These are phyloP conservation scores for Penicillium thymicola DNA, from an alignment of 2,329 filamentous ascomycete species.

Conservation along the genomic window DNA sequence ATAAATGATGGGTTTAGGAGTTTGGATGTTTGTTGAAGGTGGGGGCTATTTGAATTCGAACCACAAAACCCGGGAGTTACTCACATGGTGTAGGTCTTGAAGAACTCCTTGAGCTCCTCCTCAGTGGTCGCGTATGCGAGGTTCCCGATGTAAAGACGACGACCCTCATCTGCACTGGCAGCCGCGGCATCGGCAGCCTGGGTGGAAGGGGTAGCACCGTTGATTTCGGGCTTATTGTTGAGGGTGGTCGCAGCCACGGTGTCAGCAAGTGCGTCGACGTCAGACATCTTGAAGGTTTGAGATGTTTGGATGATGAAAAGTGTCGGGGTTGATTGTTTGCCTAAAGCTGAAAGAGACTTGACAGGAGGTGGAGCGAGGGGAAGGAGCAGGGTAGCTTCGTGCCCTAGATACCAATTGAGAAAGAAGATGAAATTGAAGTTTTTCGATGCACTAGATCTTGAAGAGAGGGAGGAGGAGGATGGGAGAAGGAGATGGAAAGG, in stretches of 20 bases:
- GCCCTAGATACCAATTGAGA: constrained; percentile 65
- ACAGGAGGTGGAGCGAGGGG: constrained; percentile 55
- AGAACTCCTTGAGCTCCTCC: constrained; percentile 99
- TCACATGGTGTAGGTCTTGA: constrained; percentile 99
- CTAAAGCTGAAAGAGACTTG: constrained; percentile 37
- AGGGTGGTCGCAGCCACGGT: constrained; percentile 65
- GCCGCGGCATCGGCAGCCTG: constrained; percentile 81
- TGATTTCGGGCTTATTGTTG: constrained; percentile 50
- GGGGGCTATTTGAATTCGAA: neutral
- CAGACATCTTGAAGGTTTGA: constrained; percentile 69
- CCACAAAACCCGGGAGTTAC: constrained; percentile 42
- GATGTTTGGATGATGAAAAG: constrained; percentile 26
- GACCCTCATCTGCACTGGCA: constrained; percentile 96
- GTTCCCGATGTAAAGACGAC: constrained; percentile 99
- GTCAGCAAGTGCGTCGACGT: constrained; percentile 66
- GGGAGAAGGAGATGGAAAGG: constrained; percentile 20
- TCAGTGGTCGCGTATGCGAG: constrained; percentile 99
- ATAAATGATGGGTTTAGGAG: neutral
- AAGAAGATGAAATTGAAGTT: constrained; percentile 23
- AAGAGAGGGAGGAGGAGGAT: constrained; percentile 22
- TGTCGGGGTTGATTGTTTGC: constrained; percentile 31
- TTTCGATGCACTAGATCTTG: constrained; percentile 19
- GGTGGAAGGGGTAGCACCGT: constrained; percentile 63
- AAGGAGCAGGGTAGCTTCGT: constrained; percentile 74
- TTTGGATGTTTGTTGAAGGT: neutral